Evolutionary conservation across 2,329 filamentous ascomycete genomes (phyloP), one percentile per base, ranked within the genome.

Genomic region (Pleomassaria siparia): DNA sequence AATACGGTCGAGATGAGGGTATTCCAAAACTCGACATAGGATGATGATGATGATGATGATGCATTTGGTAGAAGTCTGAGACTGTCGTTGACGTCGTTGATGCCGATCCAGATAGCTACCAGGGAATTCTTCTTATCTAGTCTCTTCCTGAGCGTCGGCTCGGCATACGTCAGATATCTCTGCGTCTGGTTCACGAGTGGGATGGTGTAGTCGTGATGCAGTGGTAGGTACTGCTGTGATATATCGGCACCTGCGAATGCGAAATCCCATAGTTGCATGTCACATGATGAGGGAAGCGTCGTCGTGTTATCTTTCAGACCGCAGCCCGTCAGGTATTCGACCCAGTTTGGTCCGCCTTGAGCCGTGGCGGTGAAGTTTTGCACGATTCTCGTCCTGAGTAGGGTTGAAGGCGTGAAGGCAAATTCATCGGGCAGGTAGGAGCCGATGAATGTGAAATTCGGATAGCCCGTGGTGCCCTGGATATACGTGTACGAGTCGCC

Each of bases 81-180:
- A 6, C 74, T 74, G 56, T 83, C 79, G 51, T 71, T 73, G 50
- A 83, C 79, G 47, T 83, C 80, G 57, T 83, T 83, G 49, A 82
- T 71, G 7, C 78, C 80, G 37, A 82, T 83, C 75, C 76, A 83
- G 29, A 81, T 60, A 2, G 75, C 74, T 0, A 81, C 72, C 1
- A 82, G 65, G 1, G 75, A 71, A 15, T 72, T 62, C 3, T 64
- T 53, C 13, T 71, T 63, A 9, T 74, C 25, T 2, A 62, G 54
- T 8, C 46, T 54, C 20, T 58, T 48, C 18, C 56, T 49, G 3
- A 78, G 66, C 10, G 72, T 71, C 0, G 70, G 70, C 40, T 77
- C 64, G 8, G 66, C 79, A 50, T 79, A 79, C 1, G 56, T 55
- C 2, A 70, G 56, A 59, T 76, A 82, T 50, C 80, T 76, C 7